These are phyloP conservation scores for Rostrohypoxylon terebratum DNA, from an alignment of 495 filamentous ascomycete genomes.

Conservation along the genomic window DNA sequence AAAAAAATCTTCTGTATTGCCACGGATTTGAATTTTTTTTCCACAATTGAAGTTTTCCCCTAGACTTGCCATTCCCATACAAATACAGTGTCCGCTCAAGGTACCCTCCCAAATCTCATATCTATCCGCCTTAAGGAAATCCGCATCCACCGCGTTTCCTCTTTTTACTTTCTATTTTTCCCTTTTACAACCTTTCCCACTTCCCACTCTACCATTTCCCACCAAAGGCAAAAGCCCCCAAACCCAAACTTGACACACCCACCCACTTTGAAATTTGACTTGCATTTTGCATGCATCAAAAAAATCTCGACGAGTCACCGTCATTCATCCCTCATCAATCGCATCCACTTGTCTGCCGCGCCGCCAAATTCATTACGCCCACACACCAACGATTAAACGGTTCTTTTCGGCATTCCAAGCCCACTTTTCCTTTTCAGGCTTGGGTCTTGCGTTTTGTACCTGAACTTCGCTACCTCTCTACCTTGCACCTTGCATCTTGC, in stretches of 20 bases:
- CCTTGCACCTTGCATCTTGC: no score
- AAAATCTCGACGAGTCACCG: conserved; percentile 52
- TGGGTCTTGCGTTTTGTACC: conserved; percentile 44
- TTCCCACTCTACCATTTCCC: conserved; percentile 32
- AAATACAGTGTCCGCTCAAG: conserved; percentile 37
- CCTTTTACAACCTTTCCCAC: conserved; percentile 33
- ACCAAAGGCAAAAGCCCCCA: conserved; percentile 19
- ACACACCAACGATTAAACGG: conserved; percentile 48
- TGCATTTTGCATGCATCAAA: conserved; percentile 53
- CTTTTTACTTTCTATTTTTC: conserved; percentile 43
- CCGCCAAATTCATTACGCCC: conserved; percentile 56
- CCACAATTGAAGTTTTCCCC: conserved; percentile 5
- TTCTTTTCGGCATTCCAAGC: conserved; percentile 47
- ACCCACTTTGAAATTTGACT: conserved; percentile 52
- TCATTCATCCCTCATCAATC: conserved; percentile 48
- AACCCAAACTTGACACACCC: conserved; percentile 48
- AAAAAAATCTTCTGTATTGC: conserved; percentile 33
- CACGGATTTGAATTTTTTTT: conserved; percentile 28
- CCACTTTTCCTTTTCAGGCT: conserved; percentile 51
- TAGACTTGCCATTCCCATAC: conserved; percentile 29
- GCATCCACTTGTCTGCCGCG: conserved; percentile 64
- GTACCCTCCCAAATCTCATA: conserved; percentile 30
- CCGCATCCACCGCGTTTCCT: conserved; percentile 44
- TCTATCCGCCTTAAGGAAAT: conserved; percentile 27
- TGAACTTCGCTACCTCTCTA: conserved; percentile 23